Percentiles rank a stretch among this genome's conserved stretches.
Conservation (phyloP, 2,329 filamentous ascomycete species). For the Fusarium musae region DNA sequence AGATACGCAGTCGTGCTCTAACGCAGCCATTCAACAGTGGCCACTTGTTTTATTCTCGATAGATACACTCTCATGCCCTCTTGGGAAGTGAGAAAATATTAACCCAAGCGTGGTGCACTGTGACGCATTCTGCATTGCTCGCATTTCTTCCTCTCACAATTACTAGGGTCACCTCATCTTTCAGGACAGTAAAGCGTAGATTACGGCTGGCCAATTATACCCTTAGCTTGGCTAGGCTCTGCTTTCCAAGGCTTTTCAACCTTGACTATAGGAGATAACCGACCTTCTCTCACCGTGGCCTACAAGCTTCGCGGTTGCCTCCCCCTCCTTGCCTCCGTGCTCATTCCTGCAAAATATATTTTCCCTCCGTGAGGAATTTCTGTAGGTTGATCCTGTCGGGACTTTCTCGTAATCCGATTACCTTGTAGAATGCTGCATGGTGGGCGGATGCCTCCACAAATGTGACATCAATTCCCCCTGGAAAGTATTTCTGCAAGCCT, state of each 20-base stretch:
- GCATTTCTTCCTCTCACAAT: fast-evolving
- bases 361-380: background rate
- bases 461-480: background rate
- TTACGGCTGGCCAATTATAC: background rate
- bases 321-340: background rate
- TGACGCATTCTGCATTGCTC: background rate
- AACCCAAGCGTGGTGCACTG: background rate
- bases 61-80: background rate
- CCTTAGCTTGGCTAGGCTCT: fast-evolving
- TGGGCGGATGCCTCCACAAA: background rate
- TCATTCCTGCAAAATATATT: background rate
- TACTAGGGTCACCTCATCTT: background rate
- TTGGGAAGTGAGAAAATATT: background rate
- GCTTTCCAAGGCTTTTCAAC: fast-evolving
- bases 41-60: background rate
- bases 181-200: background rate
- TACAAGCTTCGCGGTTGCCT: background rate
- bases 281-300: too few species aligned
- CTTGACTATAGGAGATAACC: background rate
- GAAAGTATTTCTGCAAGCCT: too few species aligned
- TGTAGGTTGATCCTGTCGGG: fast-evolving
- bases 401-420: background rate
- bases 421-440: background rate
- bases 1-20: fast-evolving
- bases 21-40: background rate